phyloP scores from a whole-genome alignment of 1,284 basidiomycete species.

The Baeospora myosura region DNA sequence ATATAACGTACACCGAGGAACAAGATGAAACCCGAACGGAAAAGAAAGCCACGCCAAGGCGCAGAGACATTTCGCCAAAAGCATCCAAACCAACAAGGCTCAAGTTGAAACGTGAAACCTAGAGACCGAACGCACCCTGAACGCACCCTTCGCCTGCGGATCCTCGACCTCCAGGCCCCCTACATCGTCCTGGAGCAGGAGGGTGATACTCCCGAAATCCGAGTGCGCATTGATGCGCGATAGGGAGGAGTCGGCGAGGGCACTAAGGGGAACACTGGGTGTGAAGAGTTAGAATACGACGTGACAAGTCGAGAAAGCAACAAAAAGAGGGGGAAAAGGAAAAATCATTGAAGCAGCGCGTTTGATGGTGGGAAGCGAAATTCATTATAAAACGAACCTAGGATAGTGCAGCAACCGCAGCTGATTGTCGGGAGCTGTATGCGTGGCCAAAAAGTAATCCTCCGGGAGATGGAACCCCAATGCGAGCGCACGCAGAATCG shows the following conservation, averaged over 20 bases:
- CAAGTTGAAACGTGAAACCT: background rate
- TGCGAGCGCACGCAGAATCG: conserved; percentile 43
- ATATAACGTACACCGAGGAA: too few species aligned
- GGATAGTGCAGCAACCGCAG: conserved; percentile 54
- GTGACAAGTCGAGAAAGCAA: background rate
- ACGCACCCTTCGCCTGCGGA: conserved; percentile 37
- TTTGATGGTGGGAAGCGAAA: background rate
- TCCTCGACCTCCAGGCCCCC: conserved; percentile 59
- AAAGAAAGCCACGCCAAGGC: too few species aligned
- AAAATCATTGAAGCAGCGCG: too few species aligned
- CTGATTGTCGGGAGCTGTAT: conserved; percentile 46
- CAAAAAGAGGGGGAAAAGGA: background rate
- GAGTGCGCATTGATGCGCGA: conserved; percentile 50
- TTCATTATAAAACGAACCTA: conserved; percentile 24
- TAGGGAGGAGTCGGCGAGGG: conserved; percentile 33
- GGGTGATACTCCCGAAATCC: conserved; percentile 52
- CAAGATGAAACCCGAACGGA: too few species aligned
- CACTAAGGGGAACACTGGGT: conserved; percentile 27
- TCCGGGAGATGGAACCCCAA: conserved; percentile 39
- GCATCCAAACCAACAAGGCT: background rate
- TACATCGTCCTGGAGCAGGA: conserved; percentile 51
- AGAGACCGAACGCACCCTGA: conserved; percentile 26
- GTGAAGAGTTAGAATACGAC: background rate
- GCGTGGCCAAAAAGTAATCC: conserved; percentile 39
- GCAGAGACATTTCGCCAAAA: background rate